A percentile compares a stretch with the other conserved stretches of the same genome.
Evolutionary conservation across 1,139 yeast genomes (phyloP).

Genomic region (Diutina siamensis): DNA sequence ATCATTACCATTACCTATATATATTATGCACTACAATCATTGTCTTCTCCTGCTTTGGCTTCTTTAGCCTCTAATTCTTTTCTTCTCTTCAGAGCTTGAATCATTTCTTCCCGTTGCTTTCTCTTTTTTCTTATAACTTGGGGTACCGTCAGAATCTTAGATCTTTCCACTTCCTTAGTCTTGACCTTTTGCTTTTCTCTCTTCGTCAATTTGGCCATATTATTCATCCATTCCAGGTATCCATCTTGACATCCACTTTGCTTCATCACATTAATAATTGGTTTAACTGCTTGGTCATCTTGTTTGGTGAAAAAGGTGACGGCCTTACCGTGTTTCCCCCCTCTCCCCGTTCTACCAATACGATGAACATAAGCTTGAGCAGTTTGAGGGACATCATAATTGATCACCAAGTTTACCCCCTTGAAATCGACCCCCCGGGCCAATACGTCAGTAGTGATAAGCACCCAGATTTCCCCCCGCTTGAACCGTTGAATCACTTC

Average conservation of each 20-base stretch:
- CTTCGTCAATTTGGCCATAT: conserved; percentile 56
- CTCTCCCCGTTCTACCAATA: conserved; percentile 98
- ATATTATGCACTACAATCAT: not conserved
- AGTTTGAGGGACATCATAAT: conserved; percentile 90
- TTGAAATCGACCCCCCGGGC: conserved; percentile 97
- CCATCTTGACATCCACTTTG: conserved; percentile 71
- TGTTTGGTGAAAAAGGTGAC: conserved; percentile 90
- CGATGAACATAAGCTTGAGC: conserved; percentile 96
- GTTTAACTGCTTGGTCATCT: conserved; percentile 64
- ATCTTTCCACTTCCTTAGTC: conserved; percentile 50
- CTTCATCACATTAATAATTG: conserved; percentile 87
- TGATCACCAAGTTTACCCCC: conserved; percentile 88
- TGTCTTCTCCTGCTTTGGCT: conserved; percentile 6
- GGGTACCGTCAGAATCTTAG: conserved; percentile 81
- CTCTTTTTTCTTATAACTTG: conserved; percentile 53
- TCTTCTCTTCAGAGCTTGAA: conserved; percentile 65
- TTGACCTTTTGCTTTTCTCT: conserved; percentile 56
- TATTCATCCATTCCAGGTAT: conserved; percentile 72
- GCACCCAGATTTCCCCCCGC: conserved; percentile 88
- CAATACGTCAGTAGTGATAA: conserved; percentile 91
- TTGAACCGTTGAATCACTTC: conserved; percentile 75
- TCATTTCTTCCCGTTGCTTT: conserved; percentile 57
- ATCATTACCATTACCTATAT: too few relatives aligned
- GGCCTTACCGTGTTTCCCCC: conserved; percentile 77
- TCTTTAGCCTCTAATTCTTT: conserved; percentile 14